phyloP scores from a whole-genome alignment of 495 filamentous ascomycete species.

The Amniculicola lignicola region DNA sequence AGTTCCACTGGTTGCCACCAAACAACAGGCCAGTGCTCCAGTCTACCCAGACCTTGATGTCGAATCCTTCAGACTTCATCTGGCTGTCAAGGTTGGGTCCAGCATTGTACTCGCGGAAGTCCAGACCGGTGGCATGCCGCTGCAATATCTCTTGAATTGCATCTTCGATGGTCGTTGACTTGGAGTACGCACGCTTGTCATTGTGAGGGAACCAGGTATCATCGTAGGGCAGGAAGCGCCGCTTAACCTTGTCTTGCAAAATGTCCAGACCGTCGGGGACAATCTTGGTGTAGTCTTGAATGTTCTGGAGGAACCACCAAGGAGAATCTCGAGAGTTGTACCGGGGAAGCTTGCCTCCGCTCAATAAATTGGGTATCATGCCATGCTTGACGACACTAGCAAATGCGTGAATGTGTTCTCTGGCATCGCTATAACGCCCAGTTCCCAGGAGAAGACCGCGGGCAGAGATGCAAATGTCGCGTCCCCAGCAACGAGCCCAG shows the following conservation, averaged over 20 bases:
- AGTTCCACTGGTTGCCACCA: slow-evolving; percentile 90
- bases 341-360: slow-evolving; percentile 80
- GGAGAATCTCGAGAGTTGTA: slow-evolving; percentile 96
- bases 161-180: slow-evolving; percentile 74
- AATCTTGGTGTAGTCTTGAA: slow-evolving; percentile 88
- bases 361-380: slow-evolving; percentile 94
- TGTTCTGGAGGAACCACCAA: slow-evolving; percentile 94
- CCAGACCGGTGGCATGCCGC: slow-evolving; percentile 82
- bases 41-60: slow-evolving; percentile 84
- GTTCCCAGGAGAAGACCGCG: slow-evolving; percentile 86
- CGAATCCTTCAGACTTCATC: slow-evolving; percentile 90
- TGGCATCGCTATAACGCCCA: slow-evolving; percentile 80
- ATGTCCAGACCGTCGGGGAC: slow-evolving; percentile 74
- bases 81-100: slow-evolving; percentile 82
- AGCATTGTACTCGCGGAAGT: slow-evolving; percentile 92
- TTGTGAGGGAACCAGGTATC: slow-evolving; percentile 84
- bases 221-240: slow-evolving; percentile 92
- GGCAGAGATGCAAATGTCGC: slow-evolving; percentile 94
- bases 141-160: slow-evolving; percentile 91
- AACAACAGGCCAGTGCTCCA: slow-evolving; percentile 92
- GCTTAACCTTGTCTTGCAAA: slow-evolving; percentile 69
- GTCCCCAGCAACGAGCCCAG: slow-evolving; percentile 96
- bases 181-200: slow-evolving; percentile 82
- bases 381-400: slow-evolving; percentile 96
- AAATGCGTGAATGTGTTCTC: slow-evolving; percentile 92